Evolutionary conservation across 2,329 filamentous ascomycete species (phyloP), one percentile per base, ranked within the genome.

Genomic region (Talaromyces sp.): DNA sequence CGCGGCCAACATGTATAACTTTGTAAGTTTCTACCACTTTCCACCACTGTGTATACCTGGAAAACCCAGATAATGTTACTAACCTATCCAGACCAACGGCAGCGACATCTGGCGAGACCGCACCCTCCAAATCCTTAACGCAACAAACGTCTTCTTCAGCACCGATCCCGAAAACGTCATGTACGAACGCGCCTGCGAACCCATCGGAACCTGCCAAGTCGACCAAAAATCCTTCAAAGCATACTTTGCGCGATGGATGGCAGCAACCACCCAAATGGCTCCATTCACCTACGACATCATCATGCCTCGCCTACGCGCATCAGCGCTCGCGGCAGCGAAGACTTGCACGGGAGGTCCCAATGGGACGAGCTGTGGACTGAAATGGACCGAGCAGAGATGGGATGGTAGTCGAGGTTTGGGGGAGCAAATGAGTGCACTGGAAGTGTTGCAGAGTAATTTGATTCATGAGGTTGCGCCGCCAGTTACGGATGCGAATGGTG

Each of bases 1-100:
- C 1, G 83, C 84, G 0, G 89, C 88, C 0, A 87, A 86, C 68
- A 86, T 92, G 85, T 91, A 89, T 75, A 90, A 91, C 73, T 84
- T 73, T 70, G 82, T 84, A 72, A 69, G 80, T 74, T 29, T 58
- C 25, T n/a, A 5, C 7, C 1, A 53, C 15, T 74, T 29, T 58
- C 25, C 22, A 5, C 7, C 1, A 53, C 15, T 3, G 5, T n/a
- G 22, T 29, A 29, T n/a, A 10, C 2, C n/a, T 15, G 36, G 10
- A 38, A 29, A 3, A 1, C 17, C 17, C 17, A n/a, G 1, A 22
- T 10, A 22, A n/a, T 25, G 13, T 56, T 38, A 53, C 65, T 67
- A 64, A 65, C 51, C 43, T 10, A 4, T 17, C 8, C 58, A 75
- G 73, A 76, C 73, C 25, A 69, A 73, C 17, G 73, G 71, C 3